Percentiles rank a stretch among this genome's conserved stretches.
These are phyloP conservation scores for Phytophthora hibernalis DNA, from an alignment of 352 stramenopile genomes.

Conservation along the genomic window DNA sequence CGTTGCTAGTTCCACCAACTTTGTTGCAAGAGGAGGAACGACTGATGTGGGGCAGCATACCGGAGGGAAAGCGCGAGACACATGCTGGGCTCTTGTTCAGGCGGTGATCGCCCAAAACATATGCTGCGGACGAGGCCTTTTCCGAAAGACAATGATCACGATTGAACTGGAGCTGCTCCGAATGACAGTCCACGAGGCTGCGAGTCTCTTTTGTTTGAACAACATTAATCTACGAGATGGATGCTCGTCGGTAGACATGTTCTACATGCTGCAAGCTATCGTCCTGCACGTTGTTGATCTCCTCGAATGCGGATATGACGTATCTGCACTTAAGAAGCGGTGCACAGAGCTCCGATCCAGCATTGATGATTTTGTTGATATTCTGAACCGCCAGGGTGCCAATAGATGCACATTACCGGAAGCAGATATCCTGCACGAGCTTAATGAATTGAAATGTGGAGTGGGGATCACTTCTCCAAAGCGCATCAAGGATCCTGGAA, in stretches of 20 bases:
- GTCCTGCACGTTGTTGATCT: conserved; percentile 19
- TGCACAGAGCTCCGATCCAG: conserved; percentile 14
- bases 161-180: conserved; percentile 41
- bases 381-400: conserved; percentile 20
- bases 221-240: conserved; percentile 12
- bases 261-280: conserved; percentile 36
- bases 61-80: conserved; percentile 45
- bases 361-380: conserved; percentile 30
- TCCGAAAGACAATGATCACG: conserved; percentile 44
- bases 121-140: conserved; percentile 37
- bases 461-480: conserved; percentile 14
- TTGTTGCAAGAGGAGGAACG: conserved; percentile 41
- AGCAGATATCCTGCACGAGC: background rate
- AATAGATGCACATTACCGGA: conserved; percentile 11
- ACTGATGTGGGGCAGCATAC: conserved; percentile 66
- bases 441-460: conserved; percentile 13
- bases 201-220: conserved; percentile 5
- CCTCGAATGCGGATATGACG: conserved; percentile 26
- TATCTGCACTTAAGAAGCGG: conserved; percentile 13
- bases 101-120: conserved; percentile 45
- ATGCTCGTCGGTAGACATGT: conserved; percentile 23
- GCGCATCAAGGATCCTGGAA: background rate
- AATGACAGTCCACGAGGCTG: conserved; percentile 6
- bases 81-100: conserved; percentile 63
- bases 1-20: background rate